Evolutionary conservation across 495 filamentous ascomycete species (phyloP).

Genomic region (Hypoxylon rickii): DNA sequence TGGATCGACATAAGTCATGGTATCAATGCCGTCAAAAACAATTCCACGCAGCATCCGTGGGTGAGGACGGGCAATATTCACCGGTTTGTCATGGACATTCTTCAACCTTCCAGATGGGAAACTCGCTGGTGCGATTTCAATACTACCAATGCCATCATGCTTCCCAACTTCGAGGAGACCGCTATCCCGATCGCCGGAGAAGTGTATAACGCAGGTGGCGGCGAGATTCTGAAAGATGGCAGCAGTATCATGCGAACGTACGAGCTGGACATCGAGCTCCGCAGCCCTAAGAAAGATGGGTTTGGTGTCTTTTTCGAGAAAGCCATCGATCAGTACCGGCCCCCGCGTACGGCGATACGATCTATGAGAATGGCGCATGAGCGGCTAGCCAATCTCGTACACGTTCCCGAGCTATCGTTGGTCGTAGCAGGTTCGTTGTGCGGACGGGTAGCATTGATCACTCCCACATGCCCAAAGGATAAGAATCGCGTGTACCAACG

Average conservation of each 20-base stretch:
- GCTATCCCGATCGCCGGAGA: no score
- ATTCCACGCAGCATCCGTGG: slow-evolving; percentile 32
- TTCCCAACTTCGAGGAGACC: background rate
- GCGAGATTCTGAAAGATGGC: background rate
- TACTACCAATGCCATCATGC: background rate
- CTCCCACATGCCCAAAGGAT: slow-evolving; percentile 60
- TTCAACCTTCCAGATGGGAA: slow-evolving; percentile 11
- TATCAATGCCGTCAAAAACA: slow-evolving; percentile 29
- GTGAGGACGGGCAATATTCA: slow-evolving; percentile 15
- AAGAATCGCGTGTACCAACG: slow-evolving; percentile 25
- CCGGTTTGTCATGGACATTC: slow-evolving; percentile 19
- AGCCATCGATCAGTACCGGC: slow-evolving; percentile 51
- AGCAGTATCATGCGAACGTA: slow-evolving; percentile 62
- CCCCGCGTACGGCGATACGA: slow-evolving; percentile 49
- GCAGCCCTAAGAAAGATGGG: slow-evolving; percentile 48
- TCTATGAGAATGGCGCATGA: slow-evolving; percentile 53
- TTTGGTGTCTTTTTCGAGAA: slow-evolving; percentile 49
- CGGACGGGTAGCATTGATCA: slow-evolving; percentile 75
- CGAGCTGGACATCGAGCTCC: slow-evolving; percentile 61
- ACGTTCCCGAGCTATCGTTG: slow-evolving; percentile 78
- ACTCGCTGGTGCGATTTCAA: slow-evolving; percentile 8
- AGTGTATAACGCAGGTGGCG: background rate
- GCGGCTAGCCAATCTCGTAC: slow-evolving; percentile 75
- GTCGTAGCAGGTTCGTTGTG: slow-evolving; percentile 73
- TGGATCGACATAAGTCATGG: slow-evolving; percentile 31